Conservation (phyloP, 2,329 filamentous ascomycete genomes). For the Sclerotinia sclerotiorum region DNA sequence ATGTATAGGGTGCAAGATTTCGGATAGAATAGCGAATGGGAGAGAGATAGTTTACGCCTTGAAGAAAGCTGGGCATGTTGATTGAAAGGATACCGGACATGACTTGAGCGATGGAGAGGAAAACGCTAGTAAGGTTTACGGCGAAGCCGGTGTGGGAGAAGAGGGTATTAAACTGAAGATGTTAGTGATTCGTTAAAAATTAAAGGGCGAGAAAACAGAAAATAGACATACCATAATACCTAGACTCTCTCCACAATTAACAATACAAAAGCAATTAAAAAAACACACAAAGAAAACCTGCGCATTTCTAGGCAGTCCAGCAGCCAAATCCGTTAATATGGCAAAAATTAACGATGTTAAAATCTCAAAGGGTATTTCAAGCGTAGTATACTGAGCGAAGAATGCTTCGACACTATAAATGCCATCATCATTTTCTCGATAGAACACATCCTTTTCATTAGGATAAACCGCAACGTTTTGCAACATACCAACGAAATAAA, state of each 20-base stretch:
- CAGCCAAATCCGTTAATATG: constrained; percentile 61
- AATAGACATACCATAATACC: constrained; percentile 59
- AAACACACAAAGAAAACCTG: constrained; percentile 66
- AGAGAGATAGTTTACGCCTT: constrained; percentile 68
- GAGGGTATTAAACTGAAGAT: constrained; percentile 66
- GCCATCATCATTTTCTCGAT: constrained; percentile 71
- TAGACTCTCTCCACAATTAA: constrained; percentile 71
- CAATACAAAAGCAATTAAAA: constrained; percentile 71
- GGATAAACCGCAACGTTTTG: constrained; percentile 77
- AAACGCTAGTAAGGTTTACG: constrained; percentile 68
- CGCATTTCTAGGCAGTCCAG: constrained; percentile 61
- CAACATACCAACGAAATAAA: constrained; percentile 76
- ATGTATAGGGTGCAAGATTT: constrained; percentile 64
- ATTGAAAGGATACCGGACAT: constrained; percentile 73
- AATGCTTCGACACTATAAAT: constrained; percentile 72
- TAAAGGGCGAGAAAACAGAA: not conserved
- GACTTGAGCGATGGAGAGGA: constrained; percentile 68
- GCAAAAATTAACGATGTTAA: constrained; percentile 65
- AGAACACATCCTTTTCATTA: constrained; percentile 71
- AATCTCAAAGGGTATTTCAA: constrained; percentile 73
- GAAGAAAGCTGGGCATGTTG: constrained; percentile 64
- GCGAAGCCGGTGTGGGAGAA: constrained; percentile 75
- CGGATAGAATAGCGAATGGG: constrained; percentile 69
- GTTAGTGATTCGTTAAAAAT: not conserved
- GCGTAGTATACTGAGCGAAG: constrained; percentile 65